These are phyloP conservation scores for Quercus phellos DNA, from an alignment of 331 rosid genomes.

Conservation along the genomic window DNA sequence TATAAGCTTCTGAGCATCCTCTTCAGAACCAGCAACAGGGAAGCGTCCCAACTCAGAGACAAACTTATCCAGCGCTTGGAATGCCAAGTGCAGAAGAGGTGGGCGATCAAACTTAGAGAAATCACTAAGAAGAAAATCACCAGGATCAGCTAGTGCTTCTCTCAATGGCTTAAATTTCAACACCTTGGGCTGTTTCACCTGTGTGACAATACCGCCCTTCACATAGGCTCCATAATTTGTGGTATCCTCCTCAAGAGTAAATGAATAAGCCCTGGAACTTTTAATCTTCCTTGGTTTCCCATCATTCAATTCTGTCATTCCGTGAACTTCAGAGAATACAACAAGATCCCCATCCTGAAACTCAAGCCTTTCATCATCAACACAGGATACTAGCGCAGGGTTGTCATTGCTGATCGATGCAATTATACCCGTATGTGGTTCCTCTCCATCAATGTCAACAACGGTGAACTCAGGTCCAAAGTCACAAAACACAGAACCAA, in stretches of 20 bases:
- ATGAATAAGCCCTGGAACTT: conserved; percentile 81
- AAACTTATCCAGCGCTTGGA: conserved; percentile 82
- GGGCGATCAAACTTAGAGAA: conserved; percentile 93
- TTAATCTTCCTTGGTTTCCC: conserved; percentile 90
- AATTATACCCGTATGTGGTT: conserved; percentile 88
- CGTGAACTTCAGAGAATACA: conserved; percentile 90
- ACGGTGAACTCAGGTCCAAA: conserved; percentile 93
- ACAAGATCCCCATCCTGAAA: conserved; percentile 97
- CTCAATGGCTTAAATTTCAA: conserved; percentile 78
- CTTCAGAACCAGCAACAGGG: conserved; percentile 89
- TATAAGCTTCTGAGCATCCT: conserved; percentile 74
- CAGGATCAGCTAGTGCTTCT: conserved; percentile 77
- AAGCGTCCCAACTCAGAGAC: conserved; percentile 56
- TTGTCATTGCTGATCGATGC: conserved; percentile 95
- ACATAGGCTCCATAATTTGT: conserved; percentile 65
- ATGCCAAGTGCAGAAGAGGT: conserved; percentile 80
- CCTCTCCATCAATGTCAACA: conserved; percentile 85
- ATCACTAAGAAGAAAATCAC: conserved; percentile 90
- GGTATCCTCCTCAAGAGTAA: conserved; percentile 90
- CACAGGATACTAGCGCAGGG: conserved; percentile 85
- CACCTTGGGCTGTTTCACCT: conserved; percentile 85
- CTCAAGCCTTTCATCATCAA: conserved; percentile 97
- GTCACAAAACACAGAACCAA: conserved; percentile 89
- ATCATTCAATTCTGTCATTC: conserved; percentile 91
- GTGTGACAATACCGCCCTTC: conserved; percentile 94